Evolutionary conservation across 2,329 filamentous ascomycete species (phyloP), one percentile per base, ranked within the genome.

Genomic region (Stemphylium vesicarium): DNA sequence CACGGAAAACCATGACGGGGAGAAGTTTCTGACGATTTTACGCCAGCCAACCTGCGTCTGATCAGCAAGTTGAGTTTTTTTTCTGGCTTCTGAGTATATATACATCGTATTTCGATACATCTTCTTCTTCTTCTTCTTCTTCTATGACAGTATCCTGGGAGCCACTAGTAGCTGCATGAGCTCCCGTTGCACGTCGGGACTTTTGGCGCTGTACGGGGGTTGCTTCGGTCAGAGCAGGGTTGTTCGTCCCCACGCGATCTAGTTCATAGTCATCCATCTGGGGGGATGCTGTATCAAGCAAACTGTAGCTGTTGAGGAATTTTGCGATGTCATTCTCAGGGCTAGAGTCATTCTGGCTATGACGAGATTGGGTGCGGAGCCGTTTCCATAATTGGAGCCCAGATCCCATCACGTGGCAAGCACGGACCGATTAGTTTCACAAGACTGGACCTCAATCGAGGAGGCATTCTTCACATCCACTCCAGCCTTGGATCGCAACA

Each of bases 1-100:
- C 8, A 74, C 65, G 26, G 64, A 65, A 56, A 75, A 76, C 72
- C 72, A 76, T 2, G 72, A 74, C 2, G 72, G 74, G 0, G 66
- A 73, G 50, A 76, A 76, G 51, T 76, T 75, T 10, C 71, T 57
- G 0, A 77, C 69, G 4, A 75, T 65, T 9, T 71, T 64, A 7
- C 74, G 66, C 74, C 74, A 77, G 26, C 70, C 70, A 4, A 69
- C 63, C 69, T 69, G 15, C 12, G 12, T 10, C 33, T n/a, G 15
- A 18, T 55, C 46, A 52, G 43, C 24, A 16, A 13, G 20, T 11
- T 29, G 6, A 33, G 4, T 20, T 7, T 12, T 7, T 12, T 36
- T 26, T 13, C 16, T 18, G 12, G 18, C 24, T 18, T 11, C 26
- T 29, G 26, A 26, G 26, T 35, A 39, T 33, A 44, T 53, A 32